A percentile compares a stretch with the other conserved stretches of the same genome.
Evolutionary conservation across 2,329 filamentous ascomycete species (phyloP).

Genomic region (Alternaria rosae): DNA sequence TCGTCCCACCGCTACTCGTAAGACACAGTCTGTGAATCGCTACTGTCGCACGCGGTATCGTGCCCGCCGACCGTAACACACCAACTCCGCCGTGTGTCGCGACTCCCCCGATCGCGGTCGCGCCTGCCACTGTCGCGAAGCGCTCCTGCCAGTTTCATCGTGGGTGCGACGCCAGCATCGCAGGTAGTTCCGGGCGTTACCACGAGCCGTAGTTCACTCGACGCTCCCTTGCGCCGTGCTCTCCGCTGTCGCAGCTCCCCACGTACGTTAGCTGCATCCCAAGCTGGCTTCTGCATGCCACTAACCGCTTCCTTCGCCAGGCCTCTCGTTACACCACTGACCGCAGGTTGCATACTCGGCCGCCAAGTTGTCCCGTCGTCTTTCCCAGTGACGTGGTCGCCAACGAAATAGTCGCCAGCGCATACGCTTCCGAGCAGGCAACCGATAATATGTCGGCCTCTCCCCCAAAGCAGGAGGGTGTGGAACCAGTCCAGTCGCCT

Average conservation of each 20-base stretch:
- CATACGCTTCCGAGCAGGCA: slow-evolving; percentile 57
- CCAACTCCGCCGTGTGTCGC: slow-evolving; percentile 8
- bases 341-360: slow-evolving; percentile 45
- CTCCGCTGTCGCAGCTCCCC: slow-evolving; percentile 14
- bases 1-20: slow-evolving; percentile 19
- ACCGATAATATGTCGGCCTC: slow-evolving; percentile 79
- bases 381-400: slow-evolving; percentile 50
- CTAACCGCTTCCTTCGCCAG: slow-evolving; percentile 42
- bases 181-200: slow-evolving; percentile 1
- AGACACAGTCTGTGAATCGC: slow-evolving; percentile 5
- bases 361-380: slow-evolving; percentile 40
- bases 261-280: slow-evolving; percentile 35
- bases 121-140: slow-evolving; percentile 7
- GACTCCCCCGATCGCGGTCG: slow-evolving; percentile 13
- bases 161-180: slow-evolving; percentile 8
- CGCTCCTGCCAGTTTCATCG: slow-evolving; percentile 2
- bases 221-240: slow-evolving; percentile 27
- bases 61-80: slow-evolving; percentile 1
- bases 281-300: slow-evolving; percentile 37
- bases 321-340: slow-evolving; percentile 39
- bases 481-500: slow-evolving; percentile 91
- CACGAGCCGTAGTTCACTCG: slow-evolving; percentile 5
- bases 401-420: slow-evolving; percentile 52
- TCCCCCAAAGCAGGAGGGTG: slow-evolving; percentile 85
- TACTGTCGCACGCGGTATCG: slow-evolving; percentile 23